Percentiles rank a stretch among this genome's conserved stretches.
Conservation (phyloP, 208 protist genomes). For the Angomonas desouzai region DNA sequence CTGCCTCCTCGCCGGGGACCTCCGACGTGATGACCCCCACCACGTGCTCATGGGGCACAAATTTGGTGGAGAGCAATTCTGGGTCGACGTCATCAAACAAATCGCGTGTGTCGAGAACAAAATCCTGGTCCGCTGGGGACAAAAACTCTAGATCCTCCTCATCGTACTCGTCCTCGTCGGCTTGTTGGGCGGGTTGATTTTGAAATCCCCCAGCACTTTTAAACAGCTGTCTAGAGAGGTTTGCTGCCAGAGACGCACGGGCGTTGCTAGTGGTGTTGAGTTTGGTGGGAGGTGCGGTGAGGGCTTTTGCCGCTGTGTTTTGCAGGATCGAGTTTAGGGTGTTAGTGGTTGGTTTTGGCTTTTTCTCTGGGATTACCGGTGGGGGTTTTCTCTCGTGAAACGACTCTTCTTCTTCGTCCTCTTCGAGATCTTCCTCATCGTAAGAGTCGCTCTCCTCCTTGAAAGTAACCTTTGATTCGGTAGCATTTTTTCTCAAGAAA, state of each 20-base stretch:
- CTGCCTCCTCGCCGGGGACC: conserved; percentile 46
- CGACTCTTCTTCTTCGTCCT: conserved; percentile 28
- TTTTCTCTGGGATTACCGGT: not conserved
- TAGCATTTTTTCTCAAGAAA: conserved; percentile 54
- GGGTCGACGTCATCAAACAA: conserved; percentile 73
- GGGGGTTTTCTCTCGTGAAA: conserved; percentile 22
- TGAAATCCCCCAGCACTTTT: conserved; percentile 9
- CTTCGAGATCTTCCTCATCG: too few species aligned
- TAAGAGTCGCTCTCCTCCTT: not conserved
- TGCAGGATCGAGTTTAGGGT: not conserved
- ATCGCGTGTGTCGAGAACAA: conserved; percentile 54
- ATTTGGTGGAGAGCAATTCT: conserved; percentile 48
- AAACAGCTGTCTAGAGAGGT: conserved; percentile 45
- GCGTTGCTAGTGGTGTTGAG: conserved; percentile 11
- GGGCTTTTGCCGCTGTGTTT: not conserved
- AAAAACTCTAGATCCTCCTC: conserved; percentile 40
- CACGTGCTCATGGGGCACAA: conserved; percentile 80
- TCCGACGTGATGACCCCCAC: conserved; percentile 65
- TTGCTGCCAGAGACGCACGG: conserved; percentile 17
- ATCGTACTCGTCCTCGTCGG: conserved; percentile 33
- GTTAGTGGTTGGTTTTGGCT: not conserved
- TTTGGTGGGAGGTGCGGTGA: not conserved
- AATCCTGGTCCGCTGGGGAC: conserved; percentile 40
- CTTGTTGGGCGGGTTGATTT: not conserved
- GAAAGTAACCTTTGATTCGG: not conserved